These are phyloP conservation scores for Penicillium nucicola DNA, from an alignment of 495 filamentous ascomycete genomes.

Conservation along the genomic window DNA sequence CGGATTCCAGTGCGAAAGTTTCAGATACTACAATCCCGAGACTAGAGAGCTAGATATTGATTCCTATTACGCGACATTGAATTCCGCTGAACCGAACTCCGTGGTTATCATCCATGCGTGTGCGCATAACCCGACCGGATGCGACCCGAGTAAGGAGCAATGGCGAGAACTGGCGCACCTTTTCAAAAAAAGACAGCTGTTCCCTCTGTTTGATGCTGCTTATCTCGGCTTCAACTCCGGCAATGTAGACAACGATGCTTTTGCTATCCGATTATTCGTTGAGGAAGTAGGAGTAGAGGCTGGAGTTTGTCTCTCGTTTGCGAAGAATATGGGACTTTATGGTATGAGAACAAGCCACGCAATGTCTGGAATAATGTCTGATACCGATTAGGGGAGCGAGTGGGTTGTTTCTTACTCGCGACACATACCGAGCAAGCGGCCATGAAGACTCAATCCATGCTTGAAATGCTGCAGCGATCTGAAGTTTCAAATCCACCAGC, in stretches of 20 bases:
- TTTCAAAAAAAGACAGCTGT: slow-evolving; percentile 27
- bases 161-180: slow-evolving; percentile 37
- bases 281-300: slow-evolving; percentile 26
- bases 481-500: slow-evolving; percentile 40
- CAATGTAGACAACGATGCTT: slow-evolving; percentile 39
- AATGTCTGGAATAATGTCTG: not conserved
- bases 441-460: slow-evolving; percentile 22
- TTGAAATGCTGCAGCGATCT: slow-evolving; percentile 34
- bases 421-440: slow-evolving; percentile 13
- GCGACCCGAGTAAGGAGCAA: slow-evolving; percentile 38
- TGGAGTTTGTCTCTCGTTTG: slow-evolving; percentile 37
- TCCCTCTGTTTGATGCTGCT: slow-evolving; percentile 44
- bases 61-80: slow-evolving; percentile 17
- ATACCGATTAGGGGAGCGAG: slow-evolving; percentile 24
- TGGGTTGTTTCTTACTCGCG: slow-evolving; percentile 20
- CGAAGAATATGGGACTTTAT: slow-evolving; percentile 50
- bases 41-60: slow-evolving; percentile 18
- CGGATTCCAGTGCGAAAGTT: slow-evolving; percentile 24
- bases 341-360: slow-evolving; percentile 17
- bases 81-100: slow-evolving; percentile 17
- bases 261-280: slow-evolving; percentile 36
- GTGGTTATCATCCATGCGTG: slow-evolving; percentile 45
- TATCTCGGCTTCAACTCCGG: slow-evolving; percentile 46
- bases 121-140: slow-evolving; percentile 46
- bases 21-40: slow-evolving; percentile 24